Evolutionary conservation across 139 green algal genomes (phyloP), one percentile per base, ranked within the genome.

Genomic region (Chlorella sp.): DNA sequence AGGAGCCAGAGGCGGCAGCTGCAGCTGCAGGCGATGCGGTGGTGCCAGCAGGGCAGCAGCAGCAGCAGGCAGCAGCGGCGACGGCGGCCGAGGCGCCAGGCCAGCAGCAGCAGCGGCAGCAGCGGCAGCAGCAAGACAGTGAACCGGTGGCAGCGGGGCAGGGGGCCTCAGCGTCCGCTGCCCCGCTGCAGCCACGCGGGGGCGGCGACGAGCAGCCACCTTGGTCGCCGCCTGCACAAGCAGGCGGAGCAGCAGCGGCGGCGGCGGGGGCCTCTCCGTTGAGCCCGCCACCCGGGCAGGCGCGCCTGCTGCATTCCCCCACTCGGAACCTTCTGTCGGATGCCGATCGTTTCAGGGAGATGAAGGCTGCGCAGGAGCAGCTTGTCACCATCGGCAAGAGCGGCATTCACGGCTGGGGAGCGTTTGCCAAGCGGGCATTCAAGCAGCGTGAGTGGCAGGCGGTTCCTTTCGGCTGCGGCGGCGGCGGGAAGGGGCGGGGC

Each of bases 371-470:
- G 2, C 48, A 86, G 61, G 77, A 64, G 28, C n/a, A 69, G 34
- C 87, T 93, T 1, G 57, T 98, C 22, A 93, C 92, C 16, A 91
- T 90, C 26, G 95, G 96, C 78, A 98, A 98, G 94, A 95, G 90
- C 53, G 95, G 92, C 83, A 98, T 98, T 85, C 96, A 98, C 86
- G 96, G 96, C 24, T 95, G 93, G 91, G 96, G 96, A 0, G 95
- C 94, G 0, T 97, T 98, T 80, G 92, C 95, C 42, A 97, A 96
- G 90, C 40, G 73, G 66, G 69, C 84, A 16, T 94, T 96, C 89
- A 85, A 32, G n/a, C 83, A 90, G 88, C 93, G 94, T 96, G 86
- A 83, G 89, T 26, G 7, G 21, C 21, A 36, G 39, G 53, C 37
- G 76, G 76, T 3, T 34, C 2, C 5, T 0, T 0, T 16, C 48